Evolutionary conservation across 73 alveolate genomes (phyloP).

Genomic region (Diophrys sp.): DNA sequence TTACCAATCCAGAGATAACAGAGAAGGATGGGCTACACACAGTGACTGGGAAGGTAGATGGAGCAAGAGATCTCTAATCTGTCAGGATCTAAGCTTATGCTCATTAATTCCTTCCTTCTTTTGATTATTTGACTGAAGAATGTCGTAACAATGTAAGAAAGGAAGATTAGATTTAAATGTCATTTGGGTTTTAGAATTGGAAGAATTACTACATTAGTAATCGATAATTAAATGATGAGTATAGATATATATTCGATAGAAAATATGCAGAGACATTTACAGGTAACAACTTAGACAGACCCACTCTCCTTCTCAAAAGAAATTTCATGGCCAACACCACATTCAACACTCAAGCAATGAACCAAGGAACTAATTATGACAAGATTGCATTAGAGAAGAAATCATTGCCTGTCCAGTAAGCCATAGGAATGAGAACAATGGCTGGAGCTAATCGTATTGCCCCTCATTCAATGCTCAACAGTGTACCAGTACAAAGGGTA

Average conservation of each 20-base stretch:
- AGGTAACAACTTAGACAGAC: slow-evolving; percentile 92
- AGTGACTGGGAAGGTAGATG: slow-evolving; percentile 5
- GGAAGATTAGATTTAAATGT: background rate
- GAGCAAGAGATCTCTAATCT: slow-evolving; percentile 1
- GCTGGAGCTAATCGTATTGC: background rate
- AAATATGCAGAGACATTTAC: slow-evolving; percentile 66
- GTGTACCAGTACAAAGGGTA: too few relatives aligned
- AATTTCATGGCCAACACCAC: slow-evolving; percentile 23
- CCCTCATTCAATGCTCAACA: too few relatives aligned
- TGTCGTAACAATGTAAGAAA: background rate
- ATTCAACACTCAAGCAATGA: slow-evolving; percentile 1
- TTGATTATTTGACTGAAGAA: background rate
- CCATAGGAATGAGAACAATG: background rate
- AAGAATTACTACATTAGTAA: slow-evolving; percentile 70
- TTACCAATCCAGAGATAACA: slow-evolving; percentile 5
- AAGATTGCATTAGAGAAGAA: background rate
- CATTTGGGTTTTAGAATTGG: slow-evolving; percentile 56
- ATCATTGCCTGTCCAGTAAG: background rate
- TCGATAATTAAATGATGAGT: slow-evolving; percentile 78
- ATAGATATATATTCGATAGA: slow-evolving; percentile 87
- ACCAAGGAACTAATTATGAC: background rate
- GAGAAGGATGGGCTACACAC: background rate
- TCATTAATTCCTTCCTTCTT: background rate
- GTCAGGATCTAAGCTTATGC: slow-evolving; percentile 17
- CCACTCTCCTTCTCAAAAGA: slow-evolving; percentile 79